A percentile compares a stretch with the other conserved stretches of the same genome.
Conservation (phyloP, 1,284 basidiomycete genomes). For the Cystobasidium pallidum region DNA sequence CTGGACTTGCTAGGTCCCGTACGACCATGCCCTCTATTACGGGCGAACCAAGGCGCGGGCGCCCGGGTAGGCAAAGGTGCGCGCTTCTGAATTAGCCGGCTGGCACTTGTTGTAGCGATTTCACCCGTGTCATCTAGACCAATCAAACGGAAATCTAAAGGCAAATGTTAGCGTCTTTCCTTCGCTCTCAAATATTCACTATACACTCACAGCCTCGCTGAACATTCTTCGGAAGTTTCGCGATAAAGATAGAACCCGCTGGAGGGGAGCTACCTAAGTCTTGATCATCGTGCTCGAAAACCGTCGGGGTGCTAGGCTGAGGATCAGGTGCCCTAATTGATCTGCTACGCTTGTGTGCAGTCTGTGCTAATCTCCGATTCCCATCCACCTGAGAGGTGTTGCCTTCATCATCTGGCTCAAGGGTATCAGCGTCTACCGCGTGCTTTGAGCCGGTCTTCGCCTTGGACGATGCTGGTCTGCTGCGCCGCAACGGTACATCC, state of each 20-base stretch:
- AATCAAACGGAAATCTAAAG: slow-evolving; percentile 19
- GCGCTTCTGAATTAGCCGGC: slow-evolving; percentile 3
- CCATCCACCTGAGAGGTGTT: neutral
- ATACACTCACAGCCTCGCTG: slow-evolving; percentile 28
- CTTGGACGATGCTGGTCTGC: too few relatives aligned
- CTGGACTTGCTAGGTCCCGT: neutral
- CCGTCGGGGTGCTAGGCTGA: neutral
- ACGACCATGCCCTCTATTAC: slow-evolving; percentile 2
- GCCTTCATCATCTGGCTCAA: slow-evolving; percentile 20
- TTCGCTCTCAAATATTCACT: neutral
- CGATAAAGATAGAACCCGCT: slow-evolving; percentile 20
- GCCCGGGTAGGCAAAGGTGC: neutral
- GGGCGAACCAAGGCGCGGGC: neutral
- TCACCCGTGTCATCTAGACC: slow-evolving; percentile 19
- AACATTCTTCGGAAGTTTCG: slow-evolving; percentile 16
- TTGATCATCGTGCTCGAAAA: neutral
- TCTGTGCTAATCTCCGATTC: neutral
- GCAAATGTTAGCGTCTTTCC: neutral
- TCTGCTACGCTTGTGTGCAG: slow-evolving; percentile 1
- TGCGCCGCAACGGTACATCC: slow-evolving; percentile 9
- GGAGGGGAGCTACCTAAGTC: slow-evolving; percentile 24
- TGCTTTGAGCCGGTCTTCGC: neutral
- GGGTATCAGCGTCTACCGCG: neutral
- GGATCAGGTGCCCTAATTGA: slow-evolving; percentile 10
- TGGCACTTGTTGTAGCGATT: neutral